These are phyloP conservation scores for Gnomoniopsis sp. DNA, from an alignment of 2,329 filamentous ascomycete species.

Conservation along the genomic window DNA sequence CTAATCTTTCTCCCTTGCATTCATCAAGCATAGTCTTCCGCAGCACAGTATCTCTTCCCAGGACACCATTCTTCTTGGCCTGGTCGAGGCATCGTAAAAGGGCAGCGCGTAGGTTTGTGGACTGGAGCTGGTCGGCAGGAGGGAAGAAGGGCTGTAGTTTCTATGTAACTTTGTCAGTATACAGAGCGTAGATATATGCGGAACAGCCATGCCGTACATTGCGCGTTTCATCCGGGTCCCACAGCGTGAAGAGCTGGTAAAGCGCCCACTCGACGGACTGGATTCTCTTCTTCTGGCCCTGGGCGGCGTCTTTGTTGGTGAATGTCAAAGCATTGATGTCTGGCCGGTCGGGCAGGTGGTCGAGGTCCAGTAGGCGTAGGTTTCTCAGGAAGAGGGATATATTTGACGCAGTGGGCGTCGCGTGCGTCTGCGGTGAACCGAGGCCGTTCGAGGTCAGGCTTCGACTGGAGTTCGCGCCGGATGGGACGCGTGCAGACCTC, in stretches of 20 bases:
- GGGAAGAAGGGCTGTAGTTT: conserved; percentile 91
- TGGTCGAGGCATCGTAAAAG: conserved; percentile 78
- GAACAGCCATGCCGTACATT: conserved; percentile 50
- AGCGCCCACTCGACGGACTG: conserved; percentile 85
- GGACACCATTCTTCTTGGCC: conserved; percentile 79
- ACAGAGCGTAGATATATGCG: too few relatives aligned
- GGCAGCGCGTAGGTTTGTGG: conserved; percentile 81
- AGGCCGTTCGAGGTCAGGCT: not conserved
- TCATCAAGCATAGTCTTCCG: conserved; percentile 97
- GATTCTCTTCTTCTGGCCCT: conserved; percentile 79
- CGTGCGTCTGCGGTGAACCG: not conserved
- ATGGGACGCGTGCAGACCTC: conserved; percentile 11
- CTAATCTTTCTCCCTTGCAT: conserved; percentile 86
- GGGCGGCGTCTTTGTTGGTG: conserved; percentile 59
- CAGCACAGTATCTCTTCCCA: conserved; percentile 76
- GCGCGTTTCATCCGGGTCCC: conserved; percentile 73
- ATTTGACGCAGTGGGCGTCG: conserved; percentile 42
- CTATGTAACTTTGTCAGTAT: conserved; percentile 37
- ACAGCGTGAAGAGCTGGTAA: conserved; percentile 81
- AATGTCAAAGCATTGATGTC: conserved; percentile 69
- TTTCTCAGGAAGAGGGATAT: conserved; percentile 75
- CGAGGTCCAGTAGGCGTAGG: conserved; percentile 76
- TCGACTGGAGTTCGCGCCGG: not conserved
- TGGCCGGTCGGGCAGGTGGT: conserved; percentile 76
- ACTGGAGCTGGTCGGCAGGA: conserved; percentile 84